Evolutionary conservation across 192 early-diverging fungal species (phyloP), one percentile per base, ranked within the genome.

Genomic region (Chytriomyces hyalinus): DNA sequence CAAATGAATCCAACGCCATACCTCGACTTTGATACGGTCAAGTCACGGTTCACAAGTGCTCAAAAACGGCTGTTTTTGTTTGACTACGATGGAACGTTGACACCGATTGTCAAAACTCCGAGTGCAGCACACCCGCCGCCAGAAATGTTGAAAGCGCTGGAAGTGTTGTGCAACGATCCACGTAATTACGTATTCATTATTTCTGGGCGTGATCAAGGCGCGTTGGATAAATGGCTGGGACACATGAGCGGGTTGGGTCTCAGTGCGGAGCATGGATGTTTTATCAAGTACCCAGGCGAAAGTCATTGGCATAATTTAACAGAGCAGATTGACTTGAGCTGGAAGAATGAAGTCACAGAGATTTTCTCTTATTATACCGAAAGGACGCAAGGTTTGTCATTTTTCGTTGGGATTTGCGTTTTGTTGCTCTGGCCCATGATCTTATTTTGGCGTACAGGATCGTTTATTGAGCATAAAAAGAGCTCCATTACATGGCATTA

Each of bases 401-500:
- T 66, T 78, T n/a, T 28, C 50, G 20, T 15, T 8, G 75, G 1
- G 22, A 44, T 75, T 3, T 26, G 9, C 4, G 78, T 75, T 20
- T 43, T 72, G 15, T 76, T 70, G 28, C 6, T 48, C 36, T 77
- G 8, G 6, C n/a, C 2, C n/a, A 22, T 15, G 0, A 15, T 11
- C 2, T 36, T 36, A 2, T 4, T 36, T 36, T 36, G 36, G 36
- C 36, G 36, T 2, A 0, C 45, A 64, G 96, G 96, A 44, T 93
- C 95, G 1, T 94, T 94, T 75, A 92, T 97, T 61, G 97, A 99
- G 66, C 91, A 94, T 83, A 99, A 99, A 84, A 84, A 92, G 46
- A 92, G 91, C 28, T 93, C 96, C 6, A 87, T 99, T 20, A 97
- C 97, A 48, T 99, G 97, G 97, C 96, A 99, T 74, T 99, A 94